Conservation (phyloP, 768 basidiomycete species). For the Ephemerocybe angulata region DNA sequence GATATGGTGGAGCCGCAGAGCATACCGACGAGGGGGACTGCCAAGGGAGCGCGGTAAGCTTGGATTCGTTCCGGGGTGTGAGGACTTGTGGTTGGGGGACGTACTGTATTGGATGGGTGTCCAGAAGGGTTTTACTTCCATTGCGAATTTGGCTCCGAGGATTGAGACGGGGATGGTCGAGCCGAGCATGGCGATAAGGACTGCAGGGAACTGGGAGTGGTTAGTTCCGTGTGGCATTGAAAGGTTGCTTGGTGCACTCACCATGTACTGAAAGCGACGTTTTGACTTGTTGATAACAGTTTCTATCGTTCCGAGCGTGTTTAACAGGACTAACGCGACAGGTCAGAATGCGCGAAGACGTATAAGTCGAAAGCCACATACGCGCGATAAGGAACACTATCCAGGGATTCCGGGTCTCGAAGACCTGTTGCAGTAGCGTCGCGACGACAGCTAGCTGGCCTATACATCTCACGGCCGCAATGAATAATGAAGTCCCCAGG, state of each 20-base stretch:
- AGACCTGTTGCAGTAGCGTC: constrained; percentile 65
- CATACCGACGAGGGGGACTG: constrained; percentile 86
- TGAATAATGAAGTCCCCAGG: constrained; percentile 62
- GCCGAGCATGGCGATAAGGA: constrained; percentile 65
- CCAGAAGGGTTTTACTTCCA: constrained; percentile 80
- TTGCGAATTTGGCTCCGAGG: constrained; percentile 70
- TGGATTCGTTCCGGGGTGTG: neutral
- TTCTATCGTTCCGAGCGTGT: constrained; percentile 74
- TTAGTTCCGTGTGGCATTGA: neutral
- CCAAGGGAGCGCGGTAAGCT: neutral
- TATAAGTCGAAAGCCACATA: constrained; percentile 43
- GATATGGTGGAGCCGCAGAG: constrained; percentile 78
- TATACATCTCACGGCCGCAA: constrained; percentile 70
- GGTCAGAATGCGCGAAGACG: no score
- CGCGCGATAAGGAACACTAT: constrained; percentile 70
- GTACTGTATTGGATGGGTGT: constrained; percentile 74
- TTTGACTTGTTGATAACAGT: constrained; percentile 79
- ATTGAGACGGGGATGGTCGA: constrained; percentile 80
- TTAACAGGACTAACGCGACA: constrained; percentile 57
- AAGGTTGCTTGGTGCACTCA: constrained; percentile 18
- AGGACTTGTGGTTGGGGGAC: constrained; percentile 17
- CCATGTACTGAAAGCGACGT: constrained; percentile 72
- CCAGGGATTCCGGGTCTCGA: constrained; percentile 72
- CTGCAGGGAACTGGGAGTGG: constrained; percentile 54
- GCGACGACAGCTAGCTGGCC: constrained; percentile 77